Percentiles rank a stretch among this genome's conserved stretches.
phyloP scores from a whole-genome alignment of 352 stramenopile species.

The Phytopythium montanum region DNA sequence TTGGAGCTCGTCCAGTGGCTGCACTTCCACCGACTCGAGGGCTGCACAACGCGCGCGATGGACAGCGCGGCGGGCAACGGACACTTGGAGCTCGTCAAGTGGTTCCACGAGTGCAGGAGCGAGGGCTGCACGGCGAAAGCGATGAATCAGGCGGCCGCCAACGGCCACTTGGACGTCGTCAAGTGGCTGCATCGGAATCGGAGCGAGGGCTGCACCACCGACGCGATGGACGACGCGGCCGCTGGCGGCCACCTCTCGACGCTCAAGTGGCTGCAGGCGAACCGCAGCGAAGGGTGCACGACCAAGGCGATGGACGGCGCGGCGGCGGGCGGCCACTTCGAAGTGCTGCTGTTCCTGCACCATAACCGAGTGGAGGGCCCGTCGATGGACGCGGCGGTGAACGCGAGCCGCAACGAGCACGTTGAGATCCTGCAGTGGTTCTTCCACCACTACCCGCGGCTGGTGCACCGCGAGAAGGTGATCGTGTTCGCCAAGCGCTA shows the following conservation, averaged over 20 bases:
- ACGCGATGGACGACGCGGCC: constrained; percentile 36
- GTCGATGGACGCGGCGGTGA: constrained; percentile 29
- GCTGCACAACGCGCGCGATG: constrained; percentile 22
- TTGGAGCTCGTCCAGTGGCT: constrained; percentile 29
- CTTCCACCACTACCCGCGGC: constrained; percentile 27
- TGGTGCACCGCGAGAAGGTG: constrained; percentile 35
- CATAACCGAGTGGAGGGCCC: constrained; percentile 21
- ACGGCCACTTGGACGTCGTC: constrained; percentile 22
- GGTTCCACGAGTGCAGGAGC: constrained; percentile 22
- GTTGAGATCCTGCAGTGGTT: constrained; percentile 35
- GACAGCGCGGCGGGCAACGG: constrained; percentile 24
- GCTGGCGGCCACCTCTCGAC: constrained; percentile 19
- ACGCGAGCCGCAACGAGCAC: constrained; percentile 29
- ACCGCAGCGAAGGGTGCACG: constrained; percentile 28
- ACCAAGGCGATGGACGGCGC: constrained; percentile 28
- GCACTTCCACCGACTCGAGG: constrained; percentile 21
- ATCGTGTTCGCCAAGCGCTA: constrained; percentile 37
- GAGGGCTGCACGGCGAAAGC: constrained; percentile 27
- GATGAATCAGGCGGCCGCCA: constrained; percentile 23
- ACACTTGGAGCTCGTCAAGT: constrained; percentile 29
- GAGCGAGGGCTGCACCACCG: constrained; percentile 25
- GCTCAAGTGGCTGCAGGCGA: constrained; percentile 26
- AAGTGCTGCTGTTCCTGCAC: constrained; percentile 35
- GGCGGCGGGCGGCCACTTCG: constrained; percentile 30
- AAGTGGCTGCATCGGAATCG: constrained; percentile 31